phyloP scores from a whole-genome alignment of 805 yeast species.

The Saccharomycopsis schoenii region DNA sequence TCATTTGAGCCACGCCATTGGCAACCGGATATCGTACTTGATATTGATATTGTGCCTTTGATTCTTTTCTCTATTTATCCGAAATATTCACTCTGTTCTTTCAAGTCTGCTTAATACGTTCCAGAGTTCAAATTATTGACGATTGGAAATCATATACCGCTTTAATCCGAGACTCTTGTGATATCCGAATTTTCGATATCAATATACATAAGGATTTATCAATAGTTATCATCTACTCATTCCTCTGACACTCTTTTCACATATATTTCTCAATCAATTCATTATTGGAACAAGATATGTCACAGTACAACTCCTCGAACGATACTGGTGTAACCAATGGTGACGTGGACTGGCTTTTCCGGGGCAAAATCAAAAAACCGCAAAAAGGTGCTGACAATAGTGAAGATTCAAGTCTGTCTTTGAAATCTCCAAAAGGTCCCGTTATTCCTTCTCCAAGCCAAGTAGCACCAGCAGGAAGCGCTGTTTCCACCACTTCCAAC shows the following conservation, averaged over 20 bases:
- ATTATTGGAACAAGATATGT: background rate
- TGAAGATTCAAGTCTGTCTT: constrained; percentile 1
- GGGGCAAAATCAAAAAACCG: constrained; percentile 62
- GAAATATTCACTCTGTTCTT: too few relatives aligned
- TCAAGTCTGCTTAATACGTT: too few relatives aligned
- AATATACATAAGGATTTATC: too few relatives aligned
- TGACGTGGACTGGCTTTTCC: constrained; percentile 77
- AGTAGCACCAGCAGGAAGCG: background rate
- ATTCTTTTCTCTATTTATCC: too few relatives aligned
- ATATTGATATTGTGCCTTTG: background rate
- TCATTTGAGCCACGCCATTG: background rate
- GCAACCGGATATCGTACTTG: background rate
- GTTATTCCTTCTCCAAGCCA: constrained; percentile 17
- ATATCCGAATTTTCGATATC: too few relatives aligned
- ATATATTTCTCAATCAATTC: background rate
- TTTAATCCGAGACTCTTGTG: too few relatives aligned
- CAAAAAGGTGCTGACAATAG: constrained; percentile 23
- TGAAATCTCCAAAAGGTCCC: constrained; percentile 14
- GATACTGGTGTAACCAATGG: constrained; percentile 52
- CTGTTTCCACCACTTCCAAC: constrained; percentile 7
- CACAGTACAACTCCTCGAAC: background rate
- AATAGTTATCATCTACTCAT: too few relatives aligned
- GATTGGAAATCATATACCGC: too few relatives aligned
- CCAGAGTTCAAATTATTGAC: too few relatives aligned
- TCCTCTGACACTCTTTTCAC: too few relatives aligned